A percentile compares a stretch with the other conserved stretches of the same genome.
These are phyloP conservation scores for Melaleuca quinquenervia DNA, from an alignment of 345 rosid species.

Conservation along the genomic window DNA sequence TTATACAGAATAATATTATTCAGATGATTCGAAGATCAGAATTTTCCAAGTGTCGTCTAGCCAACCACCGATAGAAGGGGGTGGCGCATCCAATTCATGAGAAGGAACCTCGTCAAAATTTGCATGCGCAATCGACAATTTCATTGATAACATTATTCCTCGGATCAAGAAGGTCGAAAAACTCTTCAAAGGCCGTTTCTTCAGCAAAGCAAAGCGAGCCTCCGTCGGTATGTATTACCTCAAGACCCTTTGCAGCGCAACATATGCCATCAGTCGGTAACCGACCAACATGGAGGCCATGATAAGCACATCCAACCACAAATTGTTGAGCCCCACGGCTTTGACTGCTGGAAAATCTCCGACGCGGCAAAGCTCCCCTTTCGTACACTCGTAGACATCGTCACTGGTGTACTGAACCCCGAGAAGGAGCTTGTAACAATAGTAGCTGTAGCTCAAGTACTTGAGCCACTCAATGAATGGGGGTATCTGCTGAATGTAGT, in stretches of 20 bases:
- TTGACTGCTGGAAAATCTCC: constrained; percentile 77
- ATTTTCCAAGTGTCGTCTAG: constrained; percentile 8
- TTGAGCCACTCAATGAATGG: constrained; percentile 92
- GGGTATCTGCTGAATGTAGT: constrained; percentile 90
- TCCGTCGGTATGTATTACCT: constrained; percentile 22
- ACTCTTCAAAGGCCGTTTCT: constrained; percentile 6
- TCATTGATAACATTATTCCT: constrained; percentile 33
- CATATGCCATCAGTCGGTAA: constrained; percentile 73
- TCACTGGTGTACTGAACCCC: constrained; percentile 80
- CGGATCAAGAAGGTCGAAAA: constrained; percentile 26
- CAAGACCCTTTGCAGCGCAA: constrained; percentile 69
- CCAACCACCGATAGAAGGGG: constrained; percentile 3
- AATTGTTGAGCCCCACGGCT: constrained; percentile 65
- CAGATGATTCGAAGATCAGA: neutral
- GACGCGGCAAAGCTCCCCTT: constrained; percentile 63
- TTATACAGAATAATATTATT: constrained; percentile 2
- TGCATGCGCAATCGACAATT: constrained; percentile 18
- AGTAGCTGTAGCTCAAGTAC: constrained; percentile 94
- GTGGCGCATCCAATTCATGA: constrained; percentile 11
- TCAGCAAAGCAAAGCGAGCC: neutral
- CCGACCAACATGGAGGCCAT: constrained; percentile 95
- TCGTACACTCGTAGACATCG: constrained; percentile 70
- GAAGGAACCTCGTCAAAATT: constrained; percentile 19
- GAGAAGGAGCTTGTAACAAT: constrained; percentile 90
- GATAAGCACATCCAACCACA: constrained; percentile 78